These are phyloP conservation scores for Fraxinus paxiana DNA, from an alignment of 305 asterid genomes.

Conservation along the genomic window DNA sequence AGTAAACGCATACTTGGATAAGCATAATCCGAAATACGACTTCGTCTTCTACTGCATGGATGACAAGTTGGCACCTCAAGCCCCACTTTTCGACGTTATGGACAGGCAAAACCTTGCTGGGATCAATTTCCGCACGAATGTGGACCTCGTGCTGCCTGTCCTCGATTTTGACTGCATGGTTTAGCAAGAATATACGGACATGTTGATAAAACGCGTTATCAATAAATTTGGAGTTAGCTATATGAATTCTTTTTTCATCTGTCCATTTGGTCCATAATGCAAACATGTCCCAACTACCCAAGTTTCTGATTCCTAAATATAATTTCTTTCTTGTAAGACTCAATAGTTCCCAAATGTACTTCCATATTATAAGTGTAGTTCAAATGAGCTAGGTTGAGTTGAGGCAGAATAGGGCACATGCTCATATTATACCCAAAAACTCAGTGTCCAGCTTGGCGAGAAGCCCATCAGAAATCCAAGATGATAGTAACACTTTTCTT, in stretches of 20 bases:
- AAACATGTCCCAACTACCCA: background rate
- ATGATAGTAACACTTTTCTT: too few relatives aligned
- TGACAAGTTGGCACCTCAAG: background rate
- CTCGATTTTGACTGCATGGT: background rate
- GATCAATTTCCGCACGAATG: background rate
- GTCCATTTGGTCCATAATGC: background rate
- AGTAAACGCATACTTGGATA: background rate
- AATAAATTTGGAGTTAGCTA: background rate
- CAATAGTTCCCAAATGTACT: too few relatives aligned
- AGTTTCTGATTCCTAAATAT: background rate
- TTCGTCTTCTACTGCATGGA: background rate
- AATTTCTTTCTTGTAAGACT: background rate
- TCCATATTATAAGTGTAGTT: too few relatives aligned
- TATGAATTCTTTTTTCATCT: too few relatives aligned
- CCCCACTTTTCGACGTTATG: background rate
- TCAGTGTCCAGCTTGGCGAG: too few relatives aligned
- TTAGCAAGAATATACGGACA: background rate
- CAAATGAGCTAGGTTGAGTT: too few relatives aligned
- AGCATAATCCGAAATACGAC: background rate
- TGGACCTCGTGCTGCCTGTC: background rate
- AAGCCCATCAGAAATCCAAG: too few relatives aligned
- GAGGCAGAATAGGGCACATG: too few relatives aligned
- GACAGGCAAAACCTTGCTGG: background rate
- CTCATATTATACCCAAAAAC: too few relatives aligned
- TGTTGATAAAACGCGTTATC: background rate